Conservation (phyloP, 768 basidiomycete genomes). For the Amanita subjunquillea region DNA sequence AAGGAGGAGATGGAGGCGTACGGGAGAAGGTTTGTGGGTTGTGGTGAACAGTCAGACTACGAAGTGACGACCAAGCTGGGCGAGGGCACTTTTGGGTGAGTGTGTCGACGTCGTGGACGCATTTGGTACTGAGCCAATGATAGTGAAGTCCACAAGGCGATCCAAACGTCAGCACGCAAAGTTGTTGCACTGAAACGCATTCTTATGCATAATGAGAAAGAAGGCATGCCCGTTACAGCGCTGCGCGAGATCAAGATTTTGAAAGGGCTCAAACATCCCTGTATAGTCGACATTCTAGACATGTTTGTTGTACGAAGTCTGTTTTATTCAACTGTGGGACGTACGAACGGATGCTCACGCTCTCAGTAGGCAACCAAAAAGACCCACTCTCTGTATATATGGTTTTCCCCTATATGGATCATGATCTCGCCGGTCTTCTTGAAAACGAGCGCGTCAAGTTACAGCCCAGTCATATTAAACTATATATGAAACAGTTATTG, state of each 20-base stretch:
- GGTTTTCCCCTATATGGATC: conserved; percentile 99
- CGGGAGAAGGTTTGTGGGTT: conserved; percentile 57
- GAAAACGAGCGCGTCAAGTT: conserved; percentile 87
- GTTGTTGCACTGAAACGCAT: conserved; percentile 89
- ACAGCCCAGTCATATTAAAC: conserved; percentile 79
- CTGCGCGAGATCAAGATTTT: conserved; percentile 95
- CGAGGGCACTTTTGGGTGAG: conserved; percentile 94
- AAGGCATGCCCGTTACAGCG: conserved; percentile 96
- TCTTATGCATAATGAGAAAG: conserved; percentile 92
- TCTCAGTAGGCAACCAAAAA: conserved; percentile 44
- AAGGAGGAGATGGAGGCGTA: conserved; percentile 63
- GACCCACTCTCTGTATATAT: conserved; percentile 86
- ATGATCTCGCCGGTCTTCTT: conserved; percentile 90
- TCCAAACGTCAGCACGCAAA: conserved; percentile 46
- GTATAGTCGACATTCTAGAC: conserved; percentile 80
- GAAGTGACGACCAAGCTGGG: conserved; percentile 80
- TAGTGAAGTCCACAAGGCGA: conserved; percentile 88
- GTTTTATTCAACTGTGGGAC: conserved; percentile 14
- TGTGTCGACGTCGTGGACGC: conserved; percentile 11
- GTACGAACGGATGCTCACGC: background rate
- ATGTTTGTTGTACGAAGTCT: conserved; percentile 83
- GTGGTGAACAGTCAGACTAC: conserved; percentile 68
- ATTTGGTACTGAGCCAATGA: conserved; percentile 2
- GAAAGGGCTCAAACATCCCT: conserved; percentile 78
- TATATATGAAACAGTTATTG: conserved; percentile 94